phyloP scores from a whole-genome alignment of 1,139 yeast species.

The Magnusiomyces suaveolens region DNA sequence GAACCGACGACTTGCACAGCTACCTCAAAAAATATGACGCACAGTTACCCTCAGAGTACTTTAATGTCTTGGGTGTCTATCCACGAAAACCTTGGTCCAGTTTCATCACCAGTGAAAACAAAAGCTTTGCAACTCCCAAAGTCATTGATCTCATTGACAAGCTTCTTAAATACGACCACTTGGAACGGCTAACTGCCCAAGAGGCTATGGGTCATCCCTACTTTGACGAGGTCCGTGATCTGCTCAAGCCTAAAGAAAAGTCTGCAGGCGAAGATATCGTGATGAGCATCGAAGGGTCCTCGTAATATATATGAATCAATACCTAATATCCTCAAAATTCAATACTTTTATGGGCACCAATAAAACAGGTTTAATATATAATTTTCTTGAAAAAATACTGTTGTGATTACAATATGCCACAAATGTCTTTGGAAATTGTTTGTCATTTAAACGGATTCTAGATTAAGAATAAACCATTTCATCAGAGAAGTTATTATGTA shows the following conservation, averaged over 20 bases:
- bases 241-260: not conserved
- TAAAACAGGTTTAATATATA: too few relatives aligned
- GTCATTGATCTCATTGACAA: constrained; percentile 77
- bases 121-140: constrained; percentile 56
- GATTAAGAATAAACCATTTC: too few relatives aligned
- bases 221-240: constrained; percentile 37
- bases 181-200: constrained; percentile 83
- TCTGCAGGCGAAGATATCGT: too few relatives aligned
- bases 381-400: too few relatives aligned
- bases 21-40: constrained; percentile 72
- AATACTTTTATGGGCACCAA: too few relatives aligned
- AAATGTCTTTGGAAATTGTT: too few relatives aligned
- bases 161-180: constrained; percentile 84
- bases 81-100: constrained; percentile 83
- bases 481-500: too few relatives aligned
- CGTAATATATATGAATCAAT: too few relatives aligned
- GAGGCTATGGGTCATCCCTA: constrained; percentile 90
- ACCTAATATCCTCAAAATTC: too few relatives aligned
- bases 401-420: too few relatives aligned
- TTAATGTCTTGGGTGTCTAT: constrained; percentile 62
- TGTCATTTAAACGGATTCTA: too few relatives aligned
- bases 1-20: constrained; percentile 70
- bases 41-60: constrained; percentile 70
- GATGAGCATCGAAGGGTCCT: too few relatives aligned
- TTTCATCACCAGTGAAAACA: constrained; percentile 67